phyloP scores from a whole-genome alignment of 129 eudicot genomes.

The Chrysanthemum seticuspe region DNA sequence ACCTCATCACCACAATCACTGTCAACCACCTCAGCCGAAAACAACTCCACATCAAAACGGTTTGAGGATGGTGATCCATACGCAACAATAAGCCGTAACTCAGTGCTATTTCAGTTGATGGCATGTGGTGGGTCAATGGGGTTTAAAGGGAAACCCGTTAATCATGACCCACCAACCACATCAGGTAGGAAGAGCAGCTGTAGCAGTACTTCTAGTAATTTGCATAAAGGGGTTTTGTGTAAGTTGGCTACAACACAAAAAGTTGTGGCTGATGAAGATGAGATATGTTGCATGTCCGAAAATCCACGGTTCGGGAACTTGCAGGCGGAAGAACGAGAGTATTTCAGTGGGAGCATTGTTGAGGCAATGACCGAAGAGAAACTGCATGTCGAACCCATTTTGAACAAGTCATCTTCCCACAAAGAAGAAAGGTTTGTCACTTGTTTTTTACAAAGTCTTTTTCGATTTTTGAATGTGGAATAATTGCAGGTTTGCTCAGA shows the following conservation, averaged over 20 bases:
- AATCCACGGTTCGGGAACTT: constrained; percentile 89
- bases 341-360: constrained; percentile 91
- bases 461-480: background rate
- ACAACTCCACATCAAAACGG: constrained; percentile 36
- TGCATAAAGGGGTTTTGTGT: constrained; percentile 51
- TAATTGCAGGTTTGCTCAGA: too few relatives aligned
- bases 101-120: constrained; percentile 63
- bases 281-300: constrained; percentile 86
- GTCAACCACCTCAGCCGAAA: constrained; percentile 45
- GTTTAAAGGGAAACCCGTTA: constrained; percentile 44
- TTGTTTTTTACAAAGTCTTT: background rate
- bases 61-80: constrained; percentile 60
- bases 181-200: constrained; percentile 47
- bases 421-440: constrained; percentile 73
- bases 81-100: constrained; percentile 51
- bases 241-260: constrained; percentile 32
- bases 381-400: constrained; percentile 35
- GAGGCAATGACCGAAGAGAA: constrained; percentile 51
- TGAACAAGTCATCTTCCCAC: constrained; percentile 74
- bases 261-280: constrained; percentile 26
- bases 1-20: constrained; percentile 40
- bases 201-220: constrained; percentile 30
- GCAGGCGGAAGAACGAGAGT: constrained; percentile 84
- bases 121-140: constrained; percentile 71
- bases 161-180: constrained; percentile 15